Conservation (phyloP, 2,329 filamentous ascomycete genomes). For the Mycosphaerella arachidis region DNA sequence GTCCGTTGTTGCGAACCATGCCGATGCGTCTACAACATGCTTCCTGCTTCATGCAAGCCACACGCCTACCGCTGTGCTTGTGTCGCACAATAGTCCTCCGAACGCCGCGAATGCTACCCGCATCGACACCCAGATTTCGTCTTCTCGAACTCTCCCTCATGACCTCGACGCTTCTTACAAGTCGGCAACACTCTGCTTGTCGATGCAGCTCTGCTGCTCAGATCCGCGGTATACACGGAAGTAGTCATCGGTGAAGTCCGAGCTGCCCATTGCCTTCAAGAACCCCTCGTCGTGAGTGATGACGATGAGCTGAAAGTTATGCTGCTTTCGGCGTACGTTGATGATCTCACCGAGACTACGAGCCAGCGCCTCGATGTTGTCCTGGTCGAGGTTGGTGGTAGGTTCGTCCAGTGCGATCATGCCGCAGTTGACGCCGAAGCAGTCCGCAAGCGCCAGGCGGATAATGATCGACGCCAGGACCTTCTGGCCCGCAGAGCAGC, state of each 20-base stretch:
- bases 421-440: constrained; percentile 92
- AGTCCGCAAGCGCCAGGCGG: constrained; percentile 89
- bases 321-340: constrained; percentile 71
- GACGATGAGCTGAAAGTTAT: constrained; percentile 95
- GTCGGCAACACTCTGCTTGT: constrained; percentile 49
- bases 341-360: constrained; percentile 84
- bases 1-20: not conserved
- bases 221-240: constrained; percentile 80
- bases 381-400: constrained; percentile 90
- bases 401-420: constrained; percentile 96
- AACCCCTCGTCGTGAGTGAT: constrained; percentile 99
- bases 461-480: constrained; percentile 97
- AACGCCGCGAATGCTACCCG: not conserved
- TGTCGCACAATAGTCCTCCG: not conserved
- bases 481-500: constrained; percentile 94
- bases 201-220: constrained; percentile 82
- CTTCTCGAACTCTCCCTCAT: not conserved
- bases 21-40: not conserved
- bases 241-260: constrained; percentile 88
- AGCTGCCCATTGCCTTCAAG: constrained; percentile 84
- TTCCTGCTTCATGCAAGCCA: not conserved
- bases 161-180: not conserved
- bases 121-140: not conserved
- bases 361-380: constrained; percentile 89
- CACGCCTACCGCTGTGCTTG: not conserved